Evolutionary conservation across 768 basidiomycete genomes (phyloP).

Genomic region (Dentipellis fragilis): DNA sequence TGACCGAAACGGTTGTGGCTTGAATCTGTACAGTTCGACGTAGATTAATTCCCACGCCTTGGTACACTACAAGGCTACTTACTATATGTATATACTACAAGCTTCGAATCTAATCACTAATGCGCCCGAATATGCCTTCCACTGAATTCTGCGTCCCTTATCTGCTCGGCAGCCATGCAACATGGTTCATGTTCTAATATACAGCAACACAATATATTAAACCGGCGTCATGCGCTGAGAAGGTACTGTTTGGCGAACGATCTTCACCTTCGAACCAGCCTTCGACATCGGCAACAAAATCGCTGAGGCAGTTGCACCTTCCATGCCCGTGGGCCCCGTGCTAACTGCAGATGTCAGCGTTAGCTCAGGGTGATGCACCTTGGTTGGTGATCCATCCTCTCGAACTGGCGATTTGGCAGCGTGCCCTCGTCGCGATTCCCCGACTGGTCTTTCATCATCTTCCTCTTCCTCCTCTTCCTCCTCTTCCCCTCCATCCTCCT

Average conservation of each 20-base stretch:
- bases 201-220: no score
- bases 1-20: constrained; percentile 30
- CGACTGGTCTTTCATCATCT: not conserved
- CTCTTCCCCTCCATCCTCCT: constrained; percentile 43
- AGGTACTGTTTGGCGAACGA: constrained; percentile 32
- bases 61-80: no score
- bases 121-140: no score
- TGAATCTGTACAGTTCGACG: constrained; percentile 44
- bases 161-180: no score
- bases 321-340: no score
- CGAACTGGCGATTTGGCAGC: not conserved
- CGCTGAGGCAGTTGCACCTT: not conserved
- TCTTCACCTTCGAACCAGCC: constrained; percentile 30
- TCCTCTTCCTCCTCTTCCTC: constrained; percentile 30
- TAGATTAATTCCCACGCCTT: constrained; percentile 12
- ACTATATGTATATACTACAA: no score
- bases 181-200: no score
- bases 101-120: no score
- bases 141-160: no score
- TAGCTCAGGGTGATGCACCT: not conserved
- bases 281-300: constrained; percentile 18
- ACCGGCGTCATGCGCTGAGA: constrained; percentile 16
- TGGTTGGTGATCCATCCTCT: not conserved
- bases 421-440: not conserved
- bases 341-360: not conserved